These are phyloP conservation scores for Botryosphaeria agaves DNA, from an alignment of 2,329 filamentous ascomycete species.

Conservation along the genomic window DNA sequence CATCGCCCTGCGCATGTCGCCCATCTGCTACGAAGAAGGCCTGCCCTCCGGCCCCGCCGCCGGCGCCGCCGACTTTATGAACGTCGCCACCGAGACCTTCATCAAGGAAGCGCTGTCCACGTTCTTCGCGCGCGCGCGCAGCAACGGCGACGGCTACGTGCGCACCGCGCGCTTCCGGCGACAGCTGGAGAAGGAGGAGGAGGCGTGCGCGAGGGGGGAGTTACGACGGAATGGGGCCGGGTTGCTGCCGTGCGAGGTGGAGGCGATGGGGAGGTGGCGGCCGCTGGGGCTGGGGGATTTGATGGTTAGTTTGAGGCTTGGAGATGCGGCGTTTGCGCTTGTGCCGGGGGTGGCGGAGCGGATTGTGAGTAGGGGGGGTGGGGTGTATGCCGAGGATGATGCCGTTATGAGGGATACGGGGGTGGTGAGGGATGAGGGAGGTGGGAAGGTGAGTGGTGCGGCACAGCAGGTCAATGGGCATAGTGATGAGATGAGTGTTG, in stretches of 20 bases:
- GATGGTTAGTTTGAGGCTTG: conserved; percentile 55
- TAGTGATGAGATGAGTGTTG: conserved; percentile 14
- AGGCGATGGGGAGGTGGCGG: conserved; percentile 52
- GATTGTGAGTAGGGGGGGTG: conserved; percentile 47
- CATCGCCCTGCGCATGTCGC: conserved; percentile 41
- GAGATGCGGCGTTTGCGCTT: conserved; percentile 57
- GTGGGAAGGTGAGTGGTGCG: conserved; percentile 3
- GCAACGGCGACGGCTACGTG: conserved; percentile 40
- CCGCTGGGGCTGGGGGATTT: conserved; percentile 65
- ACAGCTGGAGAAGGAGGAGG: conserved; percentile 61
- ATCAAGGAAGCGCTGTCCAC: conserved; percentile 42
- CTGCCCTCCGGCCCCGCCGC: conserved; percentile 21
- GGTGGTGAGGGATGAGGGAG: background rate
- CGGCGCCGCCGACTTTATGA: conserved; percentile 40
- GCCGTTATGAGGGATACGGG: conserved; percentile 4
- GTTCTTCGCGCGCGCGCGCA: conserved; percentile 35
- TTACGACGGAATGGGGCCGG: conserved; percentile 58
- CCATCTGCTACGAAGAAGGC: conserved; percentile 49
- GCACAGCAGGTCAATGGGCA: conserved; percentile 8
- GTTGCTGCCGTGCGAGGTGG: conserved; percentile 64
- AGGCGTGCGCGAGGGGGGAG: conserved; percentile 54
- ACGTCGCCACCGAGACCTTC: conserved; percentile 43
- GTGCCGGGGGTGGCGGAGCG: conserved; percentile 60
- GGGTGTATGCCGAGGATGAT: conserved; percentile 49
- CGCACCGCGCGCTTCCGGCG: conserved; percentile 63